Evolutionary conservation across 1,284 basidiomycete species (phyloP).

Genomic region (Sanghuangporus weigelae): DNA sequence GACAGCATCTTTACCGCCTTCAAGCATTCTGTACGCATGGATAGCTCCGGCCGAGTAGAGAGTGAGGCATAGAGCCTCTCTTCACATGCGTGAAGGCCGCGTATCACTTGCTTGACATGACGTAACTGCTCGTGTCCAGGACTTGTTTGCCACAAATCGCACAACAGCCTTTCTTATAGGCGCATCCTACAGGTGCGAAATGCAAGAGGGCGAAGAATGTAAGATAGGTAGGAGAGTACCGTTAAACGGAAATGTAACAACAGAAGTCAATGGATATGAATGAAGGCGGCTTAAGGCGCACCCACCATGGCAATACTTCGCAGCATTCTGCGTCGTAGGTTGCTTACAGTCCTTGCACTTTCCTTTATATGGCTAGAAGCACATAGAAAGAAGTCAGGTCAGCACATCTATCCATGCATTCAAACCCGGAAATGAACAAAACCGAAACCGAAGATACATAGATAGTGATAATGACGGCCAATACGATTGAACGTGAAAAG

Average conservation of each 20-base stretch:
- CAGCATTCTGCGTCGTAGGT: constrained; percentile 73
- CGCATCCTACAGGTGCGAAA: constrained; percentile 51
- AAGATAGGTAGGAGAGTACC: background rate
- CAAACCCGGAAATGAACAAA: constrained; percentile 13
- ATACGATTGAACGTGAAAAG: constrained; percentile 30
- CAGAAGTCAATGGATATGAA: background rate
- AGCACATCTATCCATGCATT: background rate
- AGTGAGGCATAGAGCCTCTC: no score
- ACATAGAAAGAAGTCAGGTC: constrained; percentile 9
- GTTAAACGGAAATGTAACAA: background rate
- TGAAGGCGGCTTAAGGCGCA: constrained; percentile 18
- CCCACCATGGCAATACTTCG: constrained; percentile 81
- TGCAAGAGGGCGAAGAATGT: background rate
- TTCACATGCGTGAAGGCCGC: background rate
- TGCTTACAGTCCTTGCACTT: constrained; percentile 84
- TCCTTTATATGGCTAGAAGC: constrained; percentile 64
- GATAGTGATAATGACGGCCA: constrained; percentile 25
- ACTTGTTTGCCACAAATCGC: constrained; percentile 81
- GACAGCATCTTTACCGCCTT: background rate
- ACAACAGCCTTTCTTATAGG: constrained; percentile 79
- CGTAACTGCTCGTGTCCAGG: constrained; percentile 74
- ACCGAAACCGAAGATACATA: constrained; percentile 27
- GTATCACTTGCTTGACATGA: constrained; percentile 65
- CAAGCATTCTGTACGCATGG: background rate
- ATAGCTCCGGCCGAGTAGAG: background rate